Percentiles rank a stretch among this genome's conserved stretches.
Evolutionary conservation across 1,284 basidiomycete species (phyloP).

Genomic region (Pyrrhoderma lamaoense): DNA sequence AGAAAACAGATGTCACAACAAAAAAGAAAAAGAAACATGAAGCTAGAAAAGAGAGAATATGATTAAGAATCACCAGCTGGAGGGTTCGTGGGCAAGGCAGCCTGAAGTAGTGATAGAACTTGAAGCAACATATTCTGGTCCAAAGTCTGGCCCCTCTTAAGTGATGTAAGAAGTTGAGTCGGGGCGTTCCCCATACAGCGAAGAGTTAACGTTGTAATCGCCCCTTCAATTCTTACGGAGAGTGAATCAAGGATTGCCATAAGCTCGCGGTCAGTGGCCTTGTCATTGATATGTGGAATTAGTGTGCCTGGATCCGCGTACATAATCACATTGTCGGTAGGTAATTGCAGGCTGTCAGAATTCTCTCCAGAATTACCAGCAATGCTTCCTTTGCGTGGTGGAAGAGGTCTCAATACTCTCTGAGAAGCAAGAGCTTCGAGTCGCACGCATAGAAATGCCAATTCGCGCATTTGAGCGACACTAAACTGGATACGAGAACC

Average conservation of each 20-base stretch:
- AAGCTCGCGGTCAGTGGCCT: slow-evolving; percentile 72
- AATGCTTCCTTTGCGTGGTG: slow-evolving; percentile 43
- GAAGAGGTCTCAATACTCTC: slow-evolving; percentile 49
- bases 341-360: slow-evolving; percentile 24
- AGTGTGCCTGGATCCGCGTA: slow-evolving; percentile 60
- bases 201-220: slow-evolving; percentile 51
- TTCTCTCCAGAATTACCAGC: slow-evolving; percentile 25
- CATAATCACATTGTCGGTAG: slow-evolving; percentile 33
- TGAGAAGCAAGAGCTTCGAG: slow-evolving; percentile 75
- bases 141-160: slow-evolving; percentile 29
- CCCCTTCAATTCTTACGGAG: slow-evolving; percentile 74
- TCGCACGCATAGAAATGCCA: slow-evolving; percentile 73
- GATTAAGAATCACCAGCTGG: too few species aligned
- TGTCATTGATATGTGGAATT: slow-evolving; percentile 66
- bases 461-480: slow-evolving; percentile 70
- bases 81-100: slow-evolving; percentile 4
- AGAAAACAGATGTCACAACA: neutral
- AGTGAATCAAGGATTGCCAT: slow-evolving; percentile 70
- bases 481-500: slow-evolving; percentile 60
- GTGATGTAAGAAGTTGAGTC: slow-evolving; percentile 24
- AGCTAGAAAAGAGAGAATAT: neutral
- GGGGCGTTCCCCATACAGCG: slow-evolving; percentile 23
- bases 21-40: slow-evolving; percentile 2
- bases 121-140: slow-evolving; percentile 43
- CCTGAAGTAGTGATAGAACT: slow-evolving; percentile 19